These are phyloP conservation scores for Podaxis pistillaris DNA, from an alignment of 768 basidiomycete genomes.

Conservation along the genomic window DNA sequence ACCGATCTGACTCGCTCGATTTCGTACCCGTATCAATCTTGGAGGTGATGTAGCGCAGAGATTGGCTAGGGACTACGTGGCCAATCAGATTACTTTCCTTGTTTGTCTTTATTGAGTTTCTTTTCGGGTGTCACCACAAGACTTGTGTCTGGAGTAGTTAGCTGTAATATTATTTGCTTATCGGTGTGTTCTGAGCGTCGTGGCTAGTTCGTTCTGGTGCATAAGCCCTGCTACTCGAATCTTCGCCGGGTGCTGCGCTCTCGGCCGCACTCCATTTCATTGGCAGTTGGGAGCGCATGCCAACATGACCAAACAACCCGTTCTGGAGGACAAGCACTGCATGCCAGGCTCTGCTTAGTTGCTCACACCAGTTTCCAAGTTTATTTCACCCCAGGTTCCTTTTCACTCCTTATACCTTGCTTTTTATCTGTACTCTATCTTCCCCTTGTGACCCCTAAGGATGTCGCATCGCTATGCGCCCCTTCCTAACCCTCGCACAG, in stretches of 20 bases:
- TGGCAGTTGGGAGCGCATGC: not conserved
- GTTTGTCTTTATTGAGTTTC: not conserved
- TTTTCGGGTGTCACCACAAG: no score
- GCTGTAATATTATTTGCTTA: no score
- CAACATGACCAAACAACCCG: not conserved
- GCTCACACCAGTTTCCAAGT: not conserved
- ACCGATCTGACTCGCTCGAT: not conserved
- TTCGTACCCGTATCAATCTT: not conserved
- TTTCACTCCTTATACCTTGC: conserved; percentile 18
- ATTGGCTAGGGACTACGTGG: not conserved
- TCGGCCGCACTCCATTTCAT: not conserved
- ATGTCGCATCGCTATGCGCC: conserved; percentile 69
- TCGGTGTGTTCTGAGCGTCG: no score
- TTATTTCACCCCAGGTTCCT: not conserved
- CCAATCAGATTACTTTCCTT: not conserved
- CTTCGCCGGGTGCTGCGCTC: not conserved
- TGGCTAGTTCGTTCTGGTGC: no score
- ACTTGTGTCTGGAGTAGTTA: no score
- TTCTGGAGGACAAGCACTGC: not conserved
- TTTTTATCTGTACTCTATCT: conserved; percentile 14
- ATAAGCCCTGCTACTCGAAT: no score
- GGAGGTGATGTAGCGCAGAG: not conserved
- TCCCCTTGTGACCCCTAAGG: conserved; percentile 9
- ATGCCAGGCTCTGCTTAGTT: not conserved
- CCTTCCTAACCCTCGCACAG: conserved; percentile 53